These are phyloP conservation scores for Erodium trifolium DNA, from an alignment of 441 rosid species.

Conservation along the genomic window DNA sequence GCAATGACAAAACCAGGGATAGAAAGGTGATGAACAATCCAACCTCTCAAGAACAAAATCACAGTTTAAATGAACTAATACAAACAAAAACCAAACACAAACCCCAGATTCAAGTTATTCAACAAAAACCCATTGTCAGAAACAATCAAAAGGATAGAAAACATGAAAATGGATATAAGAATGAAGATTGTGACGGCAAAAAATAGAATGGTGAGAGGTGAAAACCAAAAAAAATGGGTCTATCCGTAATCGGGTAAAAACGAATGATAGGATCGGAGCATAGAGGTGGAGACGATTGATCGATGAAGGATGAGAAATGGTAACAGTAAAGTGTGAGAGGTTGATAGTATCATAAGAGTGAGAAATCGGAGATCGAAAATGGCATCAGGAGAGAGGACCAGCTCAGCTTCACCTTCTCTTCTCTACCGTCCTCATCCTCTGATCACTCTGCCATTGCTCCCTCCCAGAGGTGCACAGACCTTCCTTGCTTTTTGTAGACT, in stretches of 20 bases:
- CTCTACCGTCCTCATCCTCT: background rate
- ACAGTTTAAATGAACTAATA: too few species aligned
- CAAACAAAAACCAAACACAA: too few species aligned
- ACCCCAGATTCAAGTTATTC: background rate
- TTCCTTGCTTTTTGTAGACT: too few species aligned
- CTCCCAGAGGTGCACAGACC: too few species aligned
- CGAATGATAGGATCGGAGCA: background rate
- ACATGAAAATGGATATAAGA: background rate
- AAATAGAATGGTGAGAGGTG: background rate
- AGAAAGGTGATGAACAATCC: too few species aligned
- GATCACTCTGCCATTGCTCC: too few species aligned
- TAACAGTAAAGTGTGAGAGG: background rate
- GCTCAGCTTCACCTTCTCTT: background rate
- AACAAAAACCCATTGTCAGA: background rate
- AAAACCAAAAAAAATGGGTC: background rate
- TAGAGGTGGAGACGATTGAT: background rate
- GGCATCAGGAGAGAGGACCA: slow-evolving; percentile 3
- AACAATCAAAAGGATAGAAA: background rate
- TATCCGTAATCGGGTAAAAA: slow-evolving; percentile 6
- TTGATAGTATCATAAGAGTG: background rate
- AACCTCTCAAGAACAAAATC: too few species aligned
- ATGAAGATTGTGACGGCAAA: background rate
- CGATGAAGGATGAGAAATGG: background rate
- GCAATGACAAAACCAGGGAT: too few species aligned
- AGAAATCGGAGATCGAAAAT: slow-evolving; percentile 1